Evolutionary conservation across 768 basidiomycete species (phyloP), one percentile per base, ranked within the genome.

Genomic region (Amanita rimosa): DNA sequence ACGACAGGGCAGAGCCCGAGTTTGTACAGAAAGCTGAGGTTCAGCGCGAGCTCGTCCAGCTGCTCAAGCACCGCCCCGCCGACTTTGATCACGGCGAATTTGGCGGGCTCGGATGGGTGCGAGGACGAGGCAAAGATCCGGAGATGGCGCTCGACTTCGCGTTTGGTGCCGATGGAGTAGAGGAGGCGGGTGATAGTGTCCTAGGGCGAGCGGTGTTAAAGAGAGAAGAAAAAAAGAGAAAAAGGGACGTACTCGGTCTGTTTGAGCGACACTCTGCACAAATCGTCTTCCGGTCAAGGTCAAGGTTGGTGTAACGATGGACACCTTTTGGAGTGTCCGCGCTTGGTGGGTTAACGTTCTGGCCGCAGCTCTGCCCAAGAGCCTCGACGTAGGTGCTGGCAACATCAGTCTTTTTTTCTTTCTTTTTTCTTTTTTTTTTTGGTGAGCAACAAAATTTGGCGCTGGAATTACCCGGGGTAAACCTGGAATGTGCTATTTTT

Each of bases 1-100:
- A 99, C 81, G 52, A 99, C 86, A 0, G 96, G 96, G 68, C 95
- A 99, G n/a, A 99, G 78, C 3, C 96, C 96, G 43, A 99, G 85
- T 27, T 93, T 82, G 68, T 95, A 95, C 51, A 99, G 73, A 73
- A 98, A 99, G 67, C 91, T 94, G 57, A 99, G 75, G 54, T 88
- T 95, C 44, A 94, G 79, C 4, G 94, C 93, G 41, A 99, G 81
- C 55, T 97, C 94, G 54, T 97, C 86, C 46, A 97, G 70, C 52
- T 98, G 79, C 58, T 84, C 86, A 5, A 99, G 75, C 37, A 98
- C 94, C 6, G 90, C 95, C 41, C 96, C 96, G 52, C 96, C 96
- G 57, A 99, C 83, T 69, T 99, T 99, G 74, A 99, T 84, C 52
- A 99, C 96, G 34, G 92, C 93, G 59, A 96, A 96, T 64, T 91